phyloP scores from a whole-genome alignment of 225 moss, liverwort and hornwort genomes.

The Bryoerythrophyllum caledonicum region DNA sequence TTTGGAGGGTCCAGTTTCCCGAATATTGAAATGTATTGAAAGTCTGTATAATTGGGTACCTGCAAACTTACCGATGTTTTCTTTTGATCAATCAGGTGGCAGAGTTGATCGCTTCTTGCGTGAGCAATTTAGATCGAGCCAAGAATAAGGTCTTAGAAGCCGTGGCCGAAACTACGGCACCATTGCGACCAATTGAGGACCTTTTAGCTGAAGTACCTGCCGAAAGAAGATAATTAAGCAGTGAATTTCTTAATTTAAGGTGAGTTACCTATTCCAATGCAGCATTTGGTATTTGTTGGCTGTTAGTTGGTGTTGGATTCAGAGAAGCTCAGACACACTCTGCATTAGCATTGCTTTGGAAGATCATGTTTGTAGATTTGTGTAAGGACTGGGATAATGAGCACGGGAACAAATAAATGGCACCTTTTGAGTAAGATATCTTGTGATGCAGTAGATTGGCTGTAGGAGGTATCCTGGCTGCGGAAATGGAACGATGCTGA shows the following conservation, averaged over 20 bases:
- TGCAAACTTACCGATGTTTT: background rate
- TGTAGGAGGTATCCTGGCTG: background rate
- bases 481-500: background rate
- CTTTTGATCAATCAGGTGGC: conserved; percentile 61
- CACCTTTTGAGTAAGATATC: background rate
- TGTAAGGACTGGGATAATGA: background rate
- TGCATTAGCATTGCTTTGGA: background rate
- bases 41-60: background rate
- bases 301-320: background rate
- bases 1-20: background rate
- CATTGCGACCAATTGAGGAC: conserved; percentile 55
- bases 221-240: conserved; percentile 11
- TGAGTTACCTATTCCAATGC: background rate
- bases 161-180: conserved; percentile 70
- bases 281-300: background rate
- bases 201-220: conserved; percentile 58
- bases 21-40: background rate
- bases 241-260: background rate
- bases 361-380: background rate
- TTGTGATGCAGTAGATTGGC: conserved; percentile 5
- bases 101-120: conserved; percentile 63
- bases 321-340: background rate
- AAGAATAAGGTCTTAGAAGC: conserved; percentile 66
- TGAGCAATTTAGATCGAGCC: conserved; percentile 60
- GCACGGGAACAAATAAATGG: background rate